Conservation (phyloP, 345 rosid species). For the Gossypium mustelinum region DNA sequence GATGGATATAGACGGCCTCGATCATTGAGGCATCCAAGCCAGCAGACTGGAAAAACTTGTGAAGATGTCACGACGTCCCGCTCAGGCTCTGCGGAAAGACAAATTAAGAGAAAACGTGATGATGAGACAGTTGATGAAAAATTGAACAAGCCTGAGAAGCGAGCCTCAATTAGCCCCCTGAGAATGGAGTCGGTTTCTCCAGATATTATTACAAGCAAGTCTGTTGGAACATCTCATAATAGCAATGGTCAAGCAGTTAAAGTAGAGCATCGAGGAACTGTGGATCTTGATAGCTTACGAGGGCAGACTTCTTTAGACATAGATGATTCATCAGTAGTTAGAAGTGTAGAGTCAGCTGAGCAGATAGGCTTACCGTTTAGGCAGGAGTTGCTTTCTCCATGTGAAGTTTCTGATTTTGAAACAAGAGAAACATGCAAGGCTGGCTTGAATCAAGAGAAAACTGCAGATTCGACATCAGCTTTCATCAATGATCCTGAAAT, state of each 20-base stretch:
- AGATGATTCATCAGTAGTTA: slow-evolving; percentile 24
- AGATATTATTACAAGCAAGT: slow-evolving; percentile 30
- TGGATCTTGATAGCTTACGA: slow-evolving; percentile 20
- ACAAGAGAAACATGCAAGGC: slow-evolving; percentile 20
- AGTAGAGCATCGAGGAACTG: slow-evolving; percentile 22
- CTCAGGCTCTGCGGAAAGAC: slow-evolving; percentile 44
- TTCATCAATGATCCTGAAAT: slow-evolving; percentile 25
- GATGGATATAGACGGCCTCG: slow-evolving; percentile 53
- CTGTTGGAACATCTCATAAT: slow-evolving; percentile 37
- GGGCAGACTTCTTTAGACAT: slow-evolving; percentile 28
- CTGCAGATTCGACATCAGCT: slow-evolving; percentile 29
- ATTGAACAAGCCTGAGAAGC: slow-evolving; percentile 46
- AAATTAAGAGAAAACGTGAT: slow-evolving; percentile 43
- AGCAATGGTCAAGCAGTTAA: slow-evolving; percentile 27
- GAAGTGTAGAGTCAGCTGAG: slow-evolving; percentile 32
- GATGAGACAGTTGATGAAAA: slow-evolving; percentile 33
- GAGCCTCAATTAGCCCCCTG: slow-evolving; percentile 44
- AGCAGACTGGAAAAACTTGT: slow-evolving; percentile 38
- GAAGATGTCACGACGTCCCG: slow-evolving; percentile 37
- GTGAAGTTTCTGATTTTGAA: slow-evolving; percentile 32
- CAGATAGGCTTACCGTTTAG: slow-evolving; percentile 20
- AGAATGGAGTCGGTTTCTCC: slow-evolving; percentile 43
- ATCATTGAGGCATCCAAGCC: slow-evolving; percentile 43
- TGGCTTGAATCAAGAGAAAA: slow-evolving; percentile 22
- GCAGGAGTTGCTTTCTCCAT: slow-evolving; percentile 24